Conservation (phyloP, 1,284 basidiomycete species). For the Trametes versicolor region DNA sequence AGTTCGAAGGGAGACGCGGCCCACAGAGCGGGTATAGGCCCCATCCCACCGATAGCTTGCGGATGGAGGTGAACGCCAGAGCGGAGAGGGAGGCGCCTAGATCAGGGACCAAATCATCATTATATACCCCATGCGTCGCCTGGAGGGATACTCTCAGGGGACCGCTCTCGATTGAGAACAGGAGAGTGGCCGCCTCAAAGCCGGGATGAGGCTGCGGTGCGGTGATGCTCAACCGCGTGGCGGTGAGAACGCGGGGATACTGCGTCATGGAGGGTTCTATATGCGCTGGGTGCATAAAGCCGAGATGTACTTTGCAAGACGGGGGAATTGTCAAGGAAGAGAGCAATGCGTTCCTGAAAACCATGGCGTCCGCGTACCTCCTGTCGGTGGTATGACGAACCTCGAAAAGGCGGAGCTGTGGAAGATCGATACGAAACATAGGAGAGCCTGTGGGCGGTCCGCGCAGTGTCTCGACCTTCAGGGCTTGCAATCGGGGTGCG, state of each 20-base stretch:
- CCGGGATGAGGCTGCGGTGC: neutral
- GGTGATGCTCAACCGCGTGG: neutral
- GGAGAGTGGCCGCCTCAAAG: neutral
- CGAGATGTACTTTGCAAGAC: neutral
- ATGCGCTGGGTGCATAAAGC: neutral
- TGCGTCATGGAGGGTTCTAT: neutral
- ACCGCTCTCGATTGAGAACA: neutral
- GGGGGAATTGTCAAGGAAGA: neutral
- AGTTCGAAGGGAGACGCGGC: neutral
- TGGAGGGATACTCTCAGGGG: neutral
- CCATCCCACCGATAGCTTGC: neutral
- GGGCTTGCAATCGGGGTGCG: neutral
- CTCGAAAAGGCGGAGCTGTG: neutral
- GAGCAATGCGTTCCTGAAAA: neutral
- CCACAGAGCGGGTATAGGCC: neutral
- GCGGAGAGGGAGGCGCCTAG: neutral
- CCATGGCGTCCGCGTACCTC: neutral
- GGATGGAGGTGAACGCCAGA: neutral
- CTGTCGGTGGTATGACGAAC: neutral
- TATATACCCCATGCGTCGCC: neutral
- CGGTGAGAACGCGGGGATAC: neutral
- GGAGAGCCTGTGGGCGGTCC: neutral
- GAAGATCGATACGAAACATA: neutral
- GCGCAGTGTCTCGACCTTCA: neutral
- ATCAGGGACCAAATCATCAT: neutral